A percentile compares a stretch with the other conserved stretches of the same genome.
These are phyloP conservation scores for Lycium barbarum DNA, from an alignment of 257 asterid genomes.

Conservation along the genomic window DNA sequence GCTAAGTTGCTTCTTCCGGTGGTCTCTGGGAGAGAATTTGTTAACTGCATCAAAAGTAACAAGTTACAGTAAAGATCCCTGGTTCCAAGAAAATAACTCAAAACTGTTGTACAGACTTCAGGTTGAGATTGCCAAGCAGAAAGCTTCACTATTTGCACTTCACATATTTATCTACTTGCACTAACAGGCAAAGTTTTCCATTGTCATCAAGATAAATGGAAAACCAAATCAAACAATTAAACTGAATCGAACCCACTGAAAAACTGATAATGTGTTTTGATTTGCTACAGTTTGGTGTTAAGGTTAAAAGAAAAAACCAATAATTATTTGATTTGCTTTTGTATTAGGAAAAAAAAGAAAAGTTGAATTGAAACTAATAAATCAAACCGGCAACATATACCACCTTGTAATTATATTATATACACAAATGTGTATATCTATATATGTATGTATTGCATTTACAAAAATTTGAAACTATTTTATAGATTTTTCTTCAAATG, in stretches of 20 bases:
- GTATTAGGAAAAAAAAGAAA: neutral
- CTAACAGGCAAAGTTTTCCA: neutral
- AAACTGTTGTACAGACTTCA: neutral
- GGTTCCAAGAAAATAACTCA: neutral
- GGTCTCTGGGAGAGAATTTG: conserved; percentile 68
- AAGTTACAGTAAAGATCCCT: conserved; percentile 36
- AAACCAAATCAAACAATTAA: neutral
- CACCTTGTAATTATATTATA: conserved; percentile 4
- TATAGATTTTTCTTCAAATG: neutral
- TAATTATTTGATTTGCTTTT: neutral
- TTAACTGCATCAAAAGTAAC: conserved; percentile 61
- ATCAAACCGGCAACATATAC: neutral
- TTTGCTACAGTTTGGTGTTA: neutral
- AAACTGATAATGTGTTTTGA: neutral
- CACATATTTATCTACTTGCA: neutral
- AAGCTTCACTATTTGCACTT: conserved; percentile 23
- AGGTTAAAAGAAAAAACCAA: neutral
- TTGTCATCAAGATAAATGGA: neutral
- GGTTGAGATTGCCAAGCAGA: neutral
- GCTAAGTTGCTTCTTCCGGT: conserved; percentile 65
- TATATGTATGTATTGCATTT: neutral
- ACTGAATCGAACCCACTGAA: conserved; percentile 9
- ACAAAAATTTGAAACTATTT: neutral
- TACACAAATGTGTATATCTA: neutral
- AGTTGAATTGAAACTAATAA: neutral